Percentiles rank a stretch among this genome's conserved stretches.
phyloP scores from a whole-genome alignment of 441 rosid species.

The Sinapis alba region DNA sequence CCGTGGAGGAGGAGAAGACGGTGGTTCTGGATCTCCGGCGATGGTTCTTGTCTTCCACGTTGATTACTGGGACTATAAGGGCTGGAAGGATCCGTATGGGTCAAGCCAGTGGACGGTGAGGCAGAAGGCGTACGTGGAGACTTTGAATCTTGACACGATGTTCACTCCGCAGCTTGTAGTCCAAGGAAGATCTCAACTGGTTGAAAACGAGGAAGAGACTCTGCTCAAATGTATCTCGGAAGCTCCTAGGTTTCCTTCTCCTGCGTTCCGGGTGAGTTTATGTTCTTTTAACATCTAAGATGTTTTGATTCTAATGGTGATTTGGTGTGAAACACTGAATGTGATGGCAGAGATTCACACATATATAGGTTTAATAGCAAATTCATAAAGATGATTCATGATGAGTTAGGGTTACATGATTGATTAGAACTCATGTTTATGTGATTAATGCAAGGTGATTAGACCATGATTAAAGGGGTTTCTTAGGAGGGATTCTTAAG shows the following conservation, averaged over 20 bases:
- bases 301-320: not conserved
- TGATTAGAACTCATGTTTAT: not conserved
- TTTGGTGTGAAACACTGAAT: not conserved
- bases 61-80: constrained; percentile 89
- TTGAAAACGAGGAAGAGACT: constrained; percentile 67
- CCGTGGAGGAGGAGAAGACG: constrained; percentile 26
- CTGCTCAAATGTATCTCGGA: constrained; percentile 51
- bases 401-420: not conserved
- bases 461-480: too few relatives aligned
- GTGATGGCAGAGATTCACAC: not conserved
- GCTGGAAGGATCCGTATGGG: constrained; percentile 92
- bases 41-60: constrained; percentile 75
- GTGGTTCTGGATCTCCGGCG: constrained; percentile 47
- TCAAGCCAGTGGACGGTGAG: constrained; percentile 83
- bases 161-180: constrained; percentile 82
- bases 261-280: constrained; percentile 55
- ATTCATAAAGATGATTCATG: not conserved
- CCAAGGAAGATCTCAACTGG: constrained; percentile 68
- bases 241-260: constrained; percentile 74
- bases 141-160: constrained; percentile 78
- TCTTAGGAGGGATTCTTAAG: too few relatives aligned
- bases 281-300: not conserved
- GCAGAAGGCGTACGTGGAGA: constrained; percentile 85
- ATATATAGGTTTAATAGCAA: not conserved
- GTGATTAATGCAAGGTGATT: not conserved